Evolutionary conservation across 2,329 filamentous ascomycete genomes (phyloP), one percentile per base, ranked within the genome.

Genomic region (Pseudogymnoascus sp.): DNA sequence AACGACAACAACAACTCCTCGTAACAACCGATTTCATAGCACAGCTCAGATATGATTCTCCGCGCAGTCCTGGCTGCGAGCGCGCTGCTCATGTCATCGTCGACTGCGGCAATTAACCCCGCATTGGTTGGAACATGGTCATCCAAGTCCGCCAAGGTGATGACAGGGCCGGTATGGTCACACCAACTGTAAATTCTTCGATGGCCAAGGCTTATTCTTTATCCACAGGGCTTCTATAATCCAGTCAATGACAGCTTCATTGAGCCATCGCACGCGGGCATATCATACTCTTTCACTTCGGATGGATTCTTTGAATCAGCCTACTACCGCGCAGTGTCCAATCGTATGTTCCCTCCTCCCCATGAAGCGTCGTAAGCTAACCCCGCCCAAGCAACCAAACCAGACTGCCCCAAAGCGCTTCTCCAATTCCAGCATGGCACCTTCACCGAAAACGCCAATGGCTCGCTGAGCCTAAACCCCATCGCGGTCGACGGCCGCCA

Each of bases 341-440:
- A 90, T 71, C 87, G 85, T 88, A 74, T 72, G 84, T 68, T 39
- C n/a, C 23, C 30, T 23, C 14, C 19, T 19, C 58, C 35, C 5
- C 14, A 41, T 19, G 28, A 49, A 38, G 52, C 19, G 33, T 38
- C 16, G 25, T 58, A 62, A 19, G 14, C 41, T 42, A 60, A 66
- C 64, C 66, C 69, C 66, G 49, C 33, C 61, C 65, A 68, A 87
- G 85, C 86, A 45, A 74, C 75, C 55, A 76, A 80, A 12, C 87
- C 87, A 28, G 73, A 77, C 64, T 90, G 87, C 68, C 83, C 86
- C 1, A 78, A 79, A 61, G 85, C 82, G 7, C 81, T 90, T 58
- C 84, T 90, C 78, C 86, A 90, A 75, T 91, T 84, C 80, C 88
- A 91, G 71, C 88, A 91, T 71, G 88, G 88, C 42, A 83, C 73